Base-by-base conservation (phyloP, 257 asterid species). In the Solanum bulbocastanum region DNA sequence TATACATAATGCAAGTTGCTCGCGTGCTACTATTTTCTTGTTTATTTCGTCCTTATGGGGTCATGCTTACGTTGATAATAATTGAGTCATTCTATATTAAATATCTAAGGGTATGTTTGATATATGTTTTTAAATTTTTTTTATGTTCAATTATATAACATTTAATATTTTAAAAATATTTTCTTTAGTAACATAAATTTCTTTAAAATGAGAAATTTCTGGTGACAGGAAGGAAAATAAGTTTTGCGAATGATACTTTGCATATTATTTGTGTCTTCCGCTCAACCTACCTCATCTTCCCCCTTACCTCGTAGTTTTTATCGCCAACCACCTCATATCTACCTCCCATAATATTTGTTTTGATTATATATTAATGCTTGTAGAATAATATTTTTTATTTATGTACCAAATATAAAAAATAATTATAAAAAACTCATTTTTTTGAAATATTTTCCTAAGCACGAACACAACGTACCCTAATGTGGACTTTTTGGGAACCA, bases 1-100 rank as follows among this genome's bases (percentile, higher is more conserved):
- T 2, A 14, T 46, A 30, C 69, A 82, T 46, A 82, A 49, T 13
- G 52, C 88, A 71, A 86, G 52, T 86, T 86, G 88, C 69, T 32
- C 86, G 86, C 86, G 86, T 82, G 86, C 86, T 82, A 82, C 85
- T 30, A 46, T 81, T 81, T 46, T 81, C 40, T 81, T 69, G 66
- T 85, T 89, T 11, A 7, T 40, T 71, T 71, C 81, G 65, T 72
- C 42, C 22, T 76, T 20, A 14, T 42, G 52, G 40, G 40, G 81
- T 33, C 86, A 82, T 82, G 86, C 86, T 84, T 84, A 58, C 52
- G 78, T 84, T 36, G n/a, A 84, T 62, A 62, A 39, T 84, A 66
- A 84, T 60, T 62, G 87, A 35, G 74, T 14, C 87, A 84, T 0
- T 60, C 33, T 5, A 32, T 56, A 18, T 20, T 62, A 60, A 84